Evolutionary conservation across 75 land plant species (phyloP).

Genomic region (Picea sitchensis): DNA sequence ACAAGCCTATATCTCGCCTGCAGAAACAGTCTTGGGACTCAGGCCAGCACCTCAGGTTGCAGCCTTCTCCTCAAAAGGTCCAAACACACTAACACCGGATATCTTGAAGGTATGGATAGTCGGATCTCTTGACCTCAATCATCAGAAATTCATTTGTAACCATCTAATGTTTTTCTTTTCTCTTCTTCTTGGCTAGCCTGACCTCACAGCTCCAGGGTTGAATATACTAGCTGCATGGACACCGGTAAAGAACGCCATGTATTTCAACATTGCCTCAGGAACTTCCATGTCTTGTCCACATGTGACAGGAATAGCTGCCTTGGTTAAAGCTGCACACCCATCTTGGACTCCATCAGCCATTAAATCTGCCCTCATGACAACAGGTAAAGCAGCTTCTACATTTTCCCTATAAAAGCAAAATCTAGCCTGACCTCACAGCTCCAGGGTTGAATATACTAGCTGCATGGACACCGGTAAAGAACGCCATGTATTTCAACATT

Average conservation of each 20-base stretch:
- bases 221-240: constrained; percentile 92
- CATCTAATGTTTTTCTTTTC: not conserved
- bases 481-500: constrained; percentile 56
- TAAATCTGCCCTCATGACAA: constrained; percentile 84
- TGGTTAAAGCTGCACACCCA: constrained; percentile 66
- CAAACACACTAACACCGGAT: constrained; percentile 69
- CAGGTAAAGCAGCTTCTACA: constrained; percentile 18
- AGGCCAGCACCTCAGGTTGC: constrained; percentile 63
- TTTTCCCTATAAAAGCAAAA: too few relatives aligned
- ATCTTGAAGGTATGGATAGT: constrained; percentile 64
- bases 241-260: constrained; percentile 39
- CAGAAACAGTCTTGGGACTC: constrained; percentile 48
- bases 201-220: constrained; percentile 85
- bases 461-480: constrained; percentile 75
- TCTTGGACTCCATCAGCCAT: constrained; percentile 82
- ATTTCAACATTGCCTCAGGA: constrained; percentile 80
- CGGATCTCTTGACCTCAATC: not conserved
- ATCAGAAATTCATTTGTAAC: constrained; percentile 3
- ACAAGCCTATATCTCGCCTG: constrained; percentile 33
- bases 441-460: constrained; percentile 91
- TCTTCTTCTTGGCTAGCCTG: constrained; percentile 56
- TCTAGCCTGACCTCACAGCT: too few relatives aligned
- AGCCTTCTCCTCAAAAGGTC: constrained; percentile 82
- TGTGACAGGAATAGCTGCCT: constrained; percentile 62
- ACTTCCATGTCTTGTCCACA: constrained; percentile 96